phyloP scores from a whole-genome alignment of 139 green algal genomes.

The Volvox reticuliferus region DNA sequence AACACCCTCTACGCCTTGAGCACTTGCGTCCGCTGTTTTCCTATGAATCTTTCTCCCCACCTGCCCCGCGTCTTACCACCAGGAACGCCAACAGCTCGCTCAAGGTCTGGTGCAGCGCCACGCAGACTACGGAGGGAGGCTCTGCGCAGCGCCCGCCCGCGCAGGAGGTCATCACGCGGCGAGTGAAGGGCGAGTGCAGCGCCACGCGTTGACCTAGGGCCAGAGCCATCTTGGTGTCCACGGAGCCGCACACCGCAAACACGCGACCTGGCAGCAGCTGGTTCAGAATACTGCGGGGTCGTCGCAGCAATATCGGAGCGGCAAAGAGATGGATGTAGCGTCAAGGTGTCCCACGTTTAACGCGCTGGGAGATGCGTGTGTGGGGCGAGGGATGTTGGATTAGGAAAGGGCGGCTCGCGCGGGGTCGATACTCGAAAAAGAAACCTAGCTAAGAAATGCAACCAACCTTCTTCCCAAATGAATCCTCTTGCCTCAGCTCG shows the following conservation, averaged over 20 bases:
- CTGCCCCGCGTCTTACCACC: not conserved
- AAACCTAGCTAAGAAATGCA: too few relatives aligned
- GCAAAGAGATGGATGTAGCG: not conserved
- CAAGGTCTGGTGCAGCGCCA: constrained; percentile 9
- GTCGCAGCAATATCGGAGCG: not conserved
- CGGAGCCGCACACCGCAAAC: constrained; percentile 23
- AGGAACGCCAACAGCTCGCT: constrained; percentile 34
- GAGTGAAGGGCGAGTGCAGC: constrained; percentile 1
- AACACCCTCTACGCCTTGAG: too few relatives aligned
- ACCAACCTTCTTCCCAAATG: too few relatives aligned
- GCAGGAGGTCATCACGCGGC: constrained; percentile 24
- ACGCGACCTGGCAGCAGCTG: constrained; percentile 35
- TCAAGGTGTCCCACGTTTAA: too few relatives aligned
- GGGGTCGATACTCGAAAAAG: too few relatives aligned
- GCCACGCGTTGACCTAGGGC: constrained; percentile 23
- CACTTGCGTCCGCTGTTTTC: too few relatives aligned
- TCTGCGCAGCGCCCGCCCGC: constrained; percentile 29
- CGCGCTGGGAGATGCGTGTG: not conserved
- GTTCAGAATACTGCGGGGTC: constrained; percentile 24
- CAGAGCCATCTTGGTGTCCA: constrained; percentile 44
- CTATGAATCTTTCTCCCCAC: too few relatives aligned
- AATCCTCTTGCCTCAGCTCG: too few relatives aligned
- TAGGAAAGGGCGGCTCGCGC: too few relatives aligned
- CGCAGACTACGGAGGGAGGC: constrained; percentile 26
- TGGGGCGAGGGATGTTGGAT: too few relatives aligned